Percentiles rank a stretch among this genome's conserved stretches.
phyloP scores from a whole-genome alignment of 768 basidiomycete genomes.

The Infundibulicybe gibba region DNA sequence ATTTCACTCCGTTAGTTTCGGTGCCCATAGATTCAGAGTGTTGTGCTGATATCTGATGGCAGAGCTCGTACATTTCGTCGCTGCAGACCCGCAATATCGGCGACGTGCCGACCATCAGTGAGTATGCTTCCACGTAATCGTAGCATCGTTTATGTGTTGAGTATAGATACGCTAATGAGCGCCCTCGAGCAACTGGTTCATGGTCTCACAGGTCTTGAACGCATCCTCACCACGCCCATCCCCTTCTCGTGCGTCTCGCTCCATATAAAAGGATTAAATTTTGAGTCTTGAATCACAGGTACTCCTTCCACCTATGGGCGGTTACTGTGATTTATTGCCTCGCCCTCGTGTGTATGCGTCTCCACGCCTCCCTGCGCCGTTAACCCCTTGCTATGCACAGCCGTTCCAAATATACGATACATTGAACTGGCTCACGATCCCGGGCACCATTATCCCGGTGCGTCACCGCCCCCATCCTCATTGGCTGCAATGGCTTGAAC shows the following conservation, averaged over 20 bases:
- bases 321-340: constrained; percentile 61
- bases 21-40: no score
- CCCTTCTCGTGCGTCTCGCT: constrained; percentile 58
- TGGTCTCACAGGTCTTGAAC: constrained; percentile 67
- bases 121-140: constrained; percentile 16
- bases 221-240: constrained; percentile 73
- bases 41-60: background rate
- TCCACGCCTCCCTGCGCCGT: background rate
- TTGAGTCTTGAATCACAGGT: constrained; percentile 30
- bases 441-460: constrained; percentile 52
- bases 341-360: constrained; percentile 40
- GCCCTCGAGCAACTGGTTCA: constrained; percentile 58
- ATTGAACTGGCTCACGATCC: constrained; percentile 64
- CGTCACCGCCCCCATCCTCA: constrained; percentile 11
- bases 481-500: background rate
- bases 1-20: no score
- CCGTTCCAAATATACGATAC: constrained; percentile 61
- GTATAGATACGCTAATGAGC: constrained; percentile 40
- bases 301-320: constrained; percentile 68
- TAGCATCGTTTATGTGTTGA: background rate
- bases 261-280: background rate
- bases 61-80: constrained; percentile 67
- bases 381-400: constrained; percentile 26
- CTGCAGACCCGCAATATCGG: constrained; percentile 50
- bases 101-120: constrained; percentile 63